Evolutionary conservation across 805 yeast species (phyloP).

Genomic region (Lipomyces spencermartinsiae): DNA sequence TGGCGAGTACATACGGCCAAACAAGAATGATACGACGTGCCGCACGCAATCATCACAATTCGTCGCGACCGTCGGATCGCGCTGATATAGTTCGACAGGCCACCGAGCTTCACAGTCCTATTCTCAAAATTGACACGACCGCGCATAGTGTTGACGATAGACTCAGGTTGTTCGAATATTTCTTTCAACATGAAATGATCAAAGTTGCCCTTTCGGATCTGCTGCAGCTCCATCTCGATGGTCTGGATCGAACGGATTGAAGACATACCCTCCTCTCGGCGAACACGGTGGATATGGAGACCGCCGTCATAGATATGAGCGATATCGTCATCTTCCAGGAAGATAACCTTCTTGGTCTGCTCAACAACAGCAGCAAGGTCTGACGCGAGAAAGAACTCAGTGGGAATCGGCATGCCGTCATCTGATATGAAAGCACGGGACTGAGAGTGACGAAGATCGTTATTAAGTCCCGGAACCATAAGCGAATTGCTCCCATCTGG

Average conservation of each 20-base stretch:
- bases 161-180: constrained; percentile 98
- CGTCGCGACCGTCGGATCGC: constrained; percentile 94
- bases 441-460: constrained; percentile 82
- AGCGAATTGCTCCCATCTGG: constrained; percentile 32
- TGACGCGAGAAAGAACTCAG: constrained; percentile 93
- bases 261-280: constrained; percentile 74
- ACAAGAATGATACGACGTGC: constrained; percentile 98
- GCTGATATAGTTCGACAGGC: constrained; percentile 80
- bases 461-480: constrained; percentile 56
- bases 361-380: constrained; percentile 97
- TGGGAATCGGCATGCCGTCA: constrained; percentile 89
- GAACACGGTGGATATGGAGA: constrained; percentile 95
- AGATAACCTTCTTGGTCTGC: constrained; percentile 95
- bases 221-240: constrained; percentile 93
- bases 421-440: constrained; percentile 96
- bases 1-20: constrained; percentile 57
- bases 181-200: constrained; percentile 98
- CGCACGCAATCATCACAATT: constrained; percentile 98
- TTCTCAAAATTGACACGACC: constrained; percentile 95
- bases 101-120: constrained; percentile 81
- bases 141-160: constrained; percentile 98
- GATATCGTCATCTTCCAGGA: constrained; percentile 96
- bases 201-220: constrained; percentile 97
- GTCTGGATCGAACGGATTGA: constrained; percentile 96
- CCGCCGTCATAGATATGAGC: constrained; percentile 99